Percentiles rank a stretch among this genome's conserved stretches.
These are phyloP conservation scores for Kwoniella heveanensis DNA, from an alignment of 768 basidiomycete species.

Conservation along the genomic window DNA sequence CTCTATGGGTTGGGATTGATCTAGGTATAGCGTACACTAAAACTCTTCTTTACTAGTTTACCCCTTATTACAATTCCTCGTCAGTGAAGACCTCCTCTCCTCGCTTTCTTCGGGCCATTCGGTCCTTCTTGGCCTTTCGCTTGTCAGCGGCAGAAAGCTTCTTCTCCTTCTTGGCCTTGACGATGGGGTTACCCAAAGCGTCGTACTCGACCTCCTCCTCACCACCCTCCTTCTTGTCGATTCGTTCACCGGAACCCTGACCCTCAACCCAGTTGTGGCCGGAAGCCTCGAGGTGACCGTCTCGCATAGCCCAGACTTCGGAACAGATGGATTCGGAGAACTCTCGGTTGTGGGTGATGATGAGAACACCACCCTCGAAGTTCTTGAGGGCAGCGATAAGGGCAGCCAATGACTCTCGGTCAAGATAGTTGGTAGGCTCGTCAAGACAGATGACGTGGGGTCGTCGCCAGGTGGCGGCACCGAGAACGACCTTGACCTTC, in stretches of 20 bases:
- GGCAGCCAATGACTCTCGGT: conserved; percentile 98
- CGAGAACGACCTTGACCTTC: conserved; percentile 98
- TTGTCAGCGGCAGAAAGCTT: conserved; percentile 80
- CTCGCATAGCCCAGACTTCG: conserved; percentile 99
- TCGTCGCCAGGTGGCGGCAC: conserved; percentile 97
- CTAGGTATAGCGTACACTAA: neutral
- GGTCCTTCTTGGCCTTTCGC: conserved; percentile 95
- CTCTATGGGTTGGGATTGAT: conserved; percentile 14
- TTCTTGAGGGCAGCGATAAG: conserved; percentile 96
- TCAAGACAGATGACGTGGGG: conserved; percentile 97
- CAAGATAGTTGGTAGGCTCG: conserved; percentile 98
- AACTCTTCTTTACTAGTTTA: neutral
- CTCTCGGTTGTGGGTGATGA: conserved; percentile 97
- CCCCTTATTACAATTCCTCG: conserved; percentile 53
- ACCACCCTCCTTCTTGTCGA: conserved; percentile 82
- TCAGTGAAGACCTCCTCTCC: conserved; percentile 69
- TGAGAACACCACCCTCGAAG: conserved; percentile 97
- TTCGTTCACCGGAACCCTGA: conserved; percentile 89
- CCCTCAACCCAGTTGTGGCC: conserved; percentile 92
- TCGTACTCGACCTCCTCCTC: conserved; percentile 91
- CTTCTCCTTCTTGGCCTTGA: conserved; percentile 71
- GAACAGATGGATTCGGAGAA: conserved; percentile 98
- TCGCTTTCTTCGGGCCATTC: conserved; percentile 62
- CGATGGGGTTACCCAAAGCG: conserved; percentile 84
- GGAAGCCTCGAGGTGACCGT: conserved; percentile 93